Evolutionary conservation across 1,139 yeast genomes (phyloP).

Genomic region (Taiozyma sp.): DNA sequence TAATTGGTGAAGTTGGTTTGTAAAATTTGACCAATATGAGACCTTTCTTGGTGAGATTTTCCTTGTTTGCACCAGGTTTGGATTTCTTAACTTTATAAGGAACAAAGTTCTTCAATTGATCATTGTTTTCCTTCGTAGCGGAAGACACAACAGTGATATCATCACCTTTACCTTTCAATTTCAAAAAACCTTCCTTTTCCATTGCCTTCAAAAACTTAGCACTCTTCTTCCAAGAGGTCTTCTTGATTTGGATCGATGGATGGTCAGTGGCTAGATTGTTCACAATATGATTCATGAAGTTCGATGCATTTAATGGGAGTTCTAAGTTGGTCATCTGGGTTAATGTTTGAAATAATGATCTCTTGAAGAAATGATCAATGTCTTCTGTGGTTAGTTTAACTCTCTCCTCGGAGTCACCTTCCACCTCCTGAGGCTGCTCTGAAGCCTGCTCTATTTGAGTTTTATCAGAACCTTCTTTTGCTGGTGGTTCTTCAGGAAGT

Average conservation of each 20-base stretch:
- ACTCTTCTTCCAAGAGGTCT: slow-evolving; percentile 86
- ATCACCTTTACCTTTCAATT: slow-evolving; percentile 70
- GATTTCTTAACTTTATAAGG: slow-evolving; percentile 39
- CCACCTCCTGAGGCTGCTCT: slow-evolving; percentile 5
- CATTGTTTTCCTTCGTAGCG: slow-evolving; percentile 43
- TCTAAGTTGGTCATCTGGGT: slow-evolving; percentile 49
- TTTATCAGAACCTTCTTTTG: slow-evolving; percentile 11
- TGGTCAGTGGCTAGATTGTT: slow-evolving; percentile 66
- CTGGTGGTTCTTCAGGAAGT: slow-evolving; percentile 14
- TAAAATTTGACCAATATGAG: slow-evolving; percentile 39
- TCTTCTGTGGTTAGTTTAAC: slow-evolving; percentile 54
- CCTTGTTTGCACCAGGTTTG: slow-evolving; percentile 10
- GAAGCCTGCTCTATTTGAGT: slow-evolving; percentile 3
- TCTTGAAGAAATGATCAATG: slow-evolving; percentile 69
- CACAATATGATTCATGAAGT: slow-evolving; percentile 64
- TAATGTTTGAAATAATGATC: slow-evolving; percentile 66
- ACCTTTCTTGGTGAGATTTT: slow-evolving; percentile 25
- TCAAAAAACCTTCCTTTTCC: slow-evolving; percentile 67
- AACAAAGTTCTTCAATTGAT: slow-evolving; percentile 52
- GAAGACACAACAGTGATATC: slow-evolving; percentile 56
- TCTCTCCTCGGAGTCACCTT: slow-evolving; percentile 5
- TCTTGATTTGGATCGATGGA: slow-evolving; percentile 62
- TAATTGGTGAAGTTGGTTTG: slow-evolving; percentile 50
- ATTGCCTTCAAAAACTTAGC: slow-evolving; percentile 80
- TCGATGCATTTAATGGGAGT: slow-evolving; percentile 65